Base-by-base conservation (phyloP, 148 eudicot species). In the Suaeda aralocaspica region DNA sequence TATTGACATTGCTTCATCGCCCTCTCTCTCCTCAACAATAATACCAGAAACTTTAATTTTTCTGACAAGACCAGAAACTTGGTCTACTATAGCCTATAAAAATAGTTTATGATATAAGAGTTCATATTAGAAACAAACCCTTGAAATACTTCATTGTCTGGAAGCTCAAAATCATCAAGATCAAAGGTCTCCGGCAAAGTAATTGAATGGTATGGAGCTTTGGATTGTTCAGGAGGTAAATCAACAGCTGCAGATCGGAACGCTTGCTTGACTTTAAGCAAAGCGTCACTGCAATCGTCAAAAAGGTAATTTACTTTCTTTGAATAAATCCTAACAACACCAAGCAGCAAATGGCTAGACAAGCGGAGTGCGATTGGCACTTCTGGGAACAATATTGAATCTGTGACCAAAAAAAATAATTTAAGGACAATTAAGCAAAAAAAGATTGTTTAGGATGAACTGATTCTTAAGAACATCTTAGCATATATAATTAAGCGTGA, bases 91-190 rank as follows among this genome's bases (percentile, higher is more conserved):
- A 18, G 18, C 18, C 0, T 28, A 16, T 41, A 11, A 24, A 1
- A 15, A 52, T 12, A 45, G 3, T 21, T 45, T 46, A 57, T 31
- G 19, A 25, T 25, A 42, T 0, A 36, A 21, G 34, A 24, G 19
- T 19, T 49, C 39, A 42, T 8, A 21, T 46, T 25, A 8, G 26
- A 55, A 56, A 88, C 87, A 18, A 57, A 93, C 98, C 96, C 96
- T 50, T 90, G 95, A 66, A 88, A 81, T 68, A 80, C 71, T 46
- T 90, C 95, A 77, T 78, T 83, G 60, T 91, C 95, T 26, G 98
- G 98, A 70, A 94, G 88, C 85, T 94, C 99, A 84, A 94, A 94
- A 72, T 91, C 97, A 77, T 94, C 99, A 72, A 94, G 97, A 83
- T 94, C 97, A 78, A 94, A 94, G 63, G 97, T 94, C 83, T 94